These are phyloP conservation scores for Xylariaceae sp. DNA, from an alignment of 2,329 filamentous ascomycete species.

Conservation along the genomic window DNA sequence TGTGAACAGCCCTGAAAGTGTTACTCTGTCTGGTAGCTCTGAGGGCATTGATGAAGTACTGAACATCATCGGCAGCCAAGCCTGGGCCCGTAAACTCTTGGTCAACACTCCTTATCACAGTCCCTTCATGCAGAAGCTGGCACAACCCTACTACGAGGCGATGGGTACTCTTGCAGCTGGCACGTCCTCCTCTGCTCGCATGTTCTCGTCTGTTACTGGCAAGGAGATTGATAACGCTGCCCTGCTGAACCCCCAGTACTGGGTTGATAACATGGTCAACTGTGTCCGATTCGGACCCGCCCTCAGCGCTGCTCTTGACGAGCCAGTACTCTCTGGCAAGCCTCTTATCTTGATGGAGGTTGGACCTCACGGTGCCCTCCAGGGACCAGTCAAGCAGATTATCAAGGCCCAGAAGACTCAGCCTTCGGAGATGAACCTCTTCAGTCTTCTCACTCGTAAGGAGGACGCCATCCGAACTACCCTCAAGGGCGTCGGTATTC, in stretches of 20 bases:
- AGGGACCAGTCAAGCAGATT: constrained; percentile 36
- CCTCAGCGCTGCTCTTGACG: constrained; percentile 22
- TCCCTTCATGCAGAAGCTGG: constrained; percentile 37
- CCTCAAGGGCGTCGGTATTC: constrained; percentile 28
- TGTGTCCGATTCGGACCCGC: constrained; percentile 38
- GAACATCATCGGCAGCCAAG: constrained; percentile 26
- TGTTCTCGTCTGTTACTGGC: constrained; percentile 31
- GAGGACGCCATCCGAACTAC: constrained; percentile 30
- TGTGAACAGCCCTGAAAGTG: constrained; percentile 29
- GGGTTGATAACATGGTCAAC: constrained; percentile 33
- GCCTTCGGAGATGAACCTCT: constrained; percentile 23
- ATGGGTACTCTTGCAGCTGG: constrained; percentile 22
- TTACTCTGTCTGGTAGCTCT: constrained; percentile 29
- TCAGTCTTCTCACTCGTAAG: constrained; percentile 28
- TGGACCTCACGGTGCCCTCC: constrained; percentile 36
- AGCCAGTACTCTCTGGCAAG: constrained; percentile 18
- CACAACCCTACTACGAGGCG: constrained; percentile 32
- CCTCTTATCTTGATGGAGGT: constrained; percentile 31
- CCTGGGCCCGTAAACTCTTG: constrained; percentile 35
- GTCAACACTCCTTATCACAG: constrained; percentile 46
- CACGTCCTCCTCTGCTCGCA: constrained; percentile 15
- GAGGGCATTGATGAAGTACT: constrained; percentile 31
- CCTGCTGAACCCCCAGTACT: constrained; percentile 26
- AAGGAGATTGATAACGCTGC: constrained; percentile 23
- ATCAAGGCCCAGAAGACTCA: constrained; percentile 28